Evolutionary conservation across 495 filamentous ascomycete species (phyloP), one percentile per base, ranked within the genome.

Genomic region (Penicillium paradoxum): DNA sequence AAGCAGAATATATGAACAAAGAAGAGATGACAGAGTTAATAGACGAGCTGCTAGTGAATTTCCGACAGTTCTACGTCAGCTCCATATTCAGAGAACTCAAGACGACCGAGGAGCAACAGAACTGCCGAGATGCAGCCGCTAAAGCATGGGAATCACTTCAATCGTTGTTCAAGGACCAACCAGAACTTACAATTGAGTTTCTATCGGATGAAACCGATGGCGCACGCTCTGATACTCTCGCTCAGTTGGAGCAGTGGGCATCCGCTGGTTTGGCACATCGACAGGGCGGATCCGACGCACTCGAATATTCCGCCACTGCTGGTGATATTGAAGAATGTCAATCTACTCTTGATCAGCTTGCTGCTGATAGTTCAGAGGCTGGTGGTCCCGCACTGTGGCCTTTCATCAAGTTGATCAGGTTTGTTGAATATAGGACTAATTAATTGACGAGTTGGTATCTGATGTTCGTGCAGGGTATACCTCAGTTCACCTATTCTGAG

Each of bases 361-460:
- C 53, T 13, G 55, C 43, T 1, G 45, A 54, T 46, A 19, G 42
- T 0, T 6, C 13, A 2, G 59, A 47, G 0, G 37, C 34, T 1
- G 27, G 47, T 24, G n/a, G 19, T 6, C 52, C 57, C 33, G 60
- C 56, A 6, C 4, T 69, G 0, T 71, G 67, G 70, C 70, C 70
- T 6, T 73, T 68, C 32, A 57, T 71, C 22, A 72, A 66, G 14
- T 39, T 68, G 43, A 65, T 69, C 15, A 68, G 58, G 64, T 70
- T 45, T 10, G 36, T 46, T 17, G 11, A 25, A 14, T 36, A 19
- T 34, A 24, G 49, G 14, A 4, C 9, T 15, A 2, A 4, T 15
- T 15, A 2, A 6, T 1, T 1, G 29, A 41, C 25, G 1, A 15
- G 18, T 6, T 13, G 5, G 37, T 4, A 17, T 46, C 49, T 64